phyloP scores from a whole-genome alignment of 768 basidiomycete genomes.

The Austroboletus eburneus region DNA sequence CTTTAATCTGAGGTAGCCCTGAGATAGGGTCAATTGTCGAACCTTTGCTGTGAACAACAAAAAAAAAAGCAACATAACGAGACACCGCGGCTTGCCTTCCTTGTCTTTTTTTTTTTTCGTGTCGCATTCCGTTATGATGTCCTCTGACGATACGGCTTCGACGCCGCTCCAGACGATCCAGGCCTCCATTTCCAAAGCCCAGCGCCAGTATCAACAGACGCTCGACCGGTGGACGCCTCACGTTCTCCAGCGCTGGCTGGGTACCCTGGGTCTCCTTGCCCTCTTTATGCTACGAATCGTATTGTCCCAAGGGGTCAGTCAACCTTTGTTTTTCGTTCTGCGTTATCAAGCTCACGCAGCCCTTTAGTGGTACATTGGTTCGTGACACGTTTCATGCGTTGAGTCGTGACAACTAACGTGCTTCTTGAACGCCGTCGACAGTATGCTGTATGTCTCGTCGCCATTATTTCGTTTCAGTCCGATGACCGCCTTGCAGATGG shows the following conservation, averaged over 20 bases:
- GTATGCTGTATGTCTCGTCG: slow-evolving; percentile 61
- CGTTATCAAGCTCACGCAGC: slow-evolving; percentile 1
- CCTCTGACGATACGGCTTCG: slow-evolving; percentile 28
- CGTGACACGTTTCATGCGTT: slow-evolving; percentile 30
- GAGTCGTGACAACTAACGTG: slow-evolving; percentile 1
- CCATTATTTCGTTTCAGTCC: neutral
- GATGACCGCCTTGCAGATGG: slow-evolving; percentile 51
- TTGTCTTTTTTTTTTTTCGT: neutral
- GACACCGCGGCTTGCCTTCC: neutral
- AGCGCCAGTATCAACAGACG: slow-evolving; percentile 78
- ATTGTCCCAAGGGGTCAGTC: slow-evolving; percentile 79
- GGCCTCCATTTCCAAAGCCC: slow-evolving; percentile 37
- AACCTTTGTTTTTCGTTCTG: neutral
- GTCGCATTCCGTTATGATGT: slow-evolving; percentile 29
- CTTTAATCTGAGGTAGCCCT: no score
- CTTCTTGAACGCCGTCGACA: slow-evolving; percentile 17
- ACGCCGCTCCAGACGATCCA: slow-evolving; percentile 29
- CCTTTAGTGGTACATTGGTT: slow-evolving; percentile 87
- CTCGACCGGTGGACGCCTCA: slow-evolving; percentile 94
- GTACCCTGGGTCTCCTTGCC: slow-evolving; percentile 61
- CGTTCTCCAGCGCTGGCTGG: slow-evolving; percentile 84
- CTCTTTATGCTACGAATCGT: slow-evolving; percentile 86
- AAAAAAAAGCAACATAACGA: neutral
- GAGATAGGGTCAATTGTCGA: no score
- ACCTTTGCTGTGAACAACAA: neutral